phyloP scores from a whole-genome alignment of 1,139 yeast species.

The Pneumocystis carinii region DNA sequence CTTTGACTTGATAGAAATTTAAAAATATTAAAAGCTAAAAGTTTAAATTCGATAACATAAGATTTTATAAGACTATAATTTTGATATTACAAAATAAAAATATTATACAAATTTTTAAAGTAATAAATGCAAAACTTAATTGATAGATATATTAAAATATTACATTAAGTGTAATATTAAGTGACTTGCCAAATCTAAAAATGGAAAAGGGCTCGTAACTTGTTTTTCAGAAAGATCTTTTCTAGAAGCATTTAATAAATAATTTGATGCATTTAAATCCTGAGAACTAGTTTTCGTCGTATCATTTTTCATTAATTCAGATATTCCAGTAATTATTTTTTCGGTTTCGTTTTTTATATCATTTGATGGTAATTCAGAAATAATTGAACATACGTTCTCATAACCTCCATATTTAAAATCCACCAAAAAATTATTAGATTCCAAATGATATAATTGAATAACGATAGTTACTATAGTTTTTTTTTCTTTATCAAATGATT shows the following conservation, averaged over 20 bases:
- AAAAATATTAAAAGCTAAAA: background rate
- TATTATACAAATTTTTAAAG: background rate
- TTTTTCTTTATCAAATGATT: conserved; percentile 32
- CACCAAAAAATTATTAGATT: conserved; percentile 86
- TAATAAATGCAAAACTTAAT: background rate
- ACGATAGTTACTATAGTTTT: conserved; percentile 72
- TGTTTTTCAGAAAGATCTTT: conserved; percentile 12
- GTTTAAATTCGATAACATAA: background rate
- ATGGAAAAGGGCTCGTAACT: conserved; percentile 12
- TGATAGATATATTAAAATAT: background rate
- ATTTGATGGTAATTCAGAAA: background rate
- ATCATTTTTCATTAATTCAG: conserved; percentile 33
- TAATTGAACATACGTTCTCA: conserved; percentile 6
- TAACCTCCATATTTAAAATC: conserved; percentile 95
- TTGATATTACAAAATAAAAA: background rate
- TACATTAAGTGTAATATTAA: conserved; percentile 4
- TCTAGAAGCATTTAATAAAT: background rate
- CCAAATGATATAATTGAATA: conserved; percentile 86
- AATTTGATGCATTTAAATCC: conserved; percentile 19
- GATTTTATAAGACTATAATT: background rate
- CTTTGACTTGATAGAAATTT: background rate
- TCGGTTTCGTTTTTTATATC: background rate
- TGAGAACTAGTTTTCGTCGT: conserved; percentile 23
- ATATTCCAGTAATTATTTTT: background rate
- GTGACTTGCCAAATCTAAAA: conserved; percentile 11